These are phyloP conservation scores for Clitopilus hobsonii DNA, from an alignment of 768 basidiomycete species.

Conservation along the genomic window DNA sequence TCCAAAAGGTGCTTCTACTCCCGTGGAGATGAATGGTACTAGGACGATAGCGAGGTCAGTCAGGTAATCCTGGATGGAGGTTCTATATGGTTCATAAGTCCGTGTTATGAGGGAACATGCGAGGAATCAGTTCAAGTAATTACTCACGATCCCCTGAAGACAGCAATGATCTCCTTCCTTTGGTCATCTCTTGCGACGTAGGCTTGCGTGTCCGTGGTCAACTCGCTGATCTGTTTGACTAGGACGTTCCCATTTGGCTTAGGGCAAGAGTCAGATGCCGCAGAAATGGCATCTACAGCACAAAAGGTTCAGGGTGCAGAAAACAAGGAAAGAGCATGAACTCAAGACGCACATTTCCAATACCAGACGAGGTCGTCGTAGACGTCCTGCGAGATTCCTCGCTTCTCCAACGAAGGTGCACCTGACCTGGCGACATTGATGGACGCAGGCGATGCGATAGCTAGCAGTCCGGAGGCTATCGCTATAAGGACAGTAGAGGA, in stretches of 20 bases:
- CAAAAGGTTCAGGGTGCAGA: background rate
- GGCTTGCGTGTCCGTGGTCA: background rate
- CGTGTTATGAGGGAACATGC: background rate
- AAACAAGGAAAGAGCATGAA: background rate
- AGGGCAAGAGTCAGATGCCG: background rate
- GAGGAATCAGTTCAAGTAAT: background rate
- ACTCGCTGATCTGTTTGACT: background rate
- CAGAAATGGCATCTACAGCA: background rate
- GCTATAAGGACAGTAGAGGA: no score
- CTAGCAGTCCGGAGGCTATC: background rate
- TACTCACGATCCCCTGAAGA: background rate
- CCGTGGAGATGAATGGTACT: background rate
- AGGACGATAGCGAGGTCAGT: background rate
- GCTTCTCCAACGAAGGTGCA: background rate
- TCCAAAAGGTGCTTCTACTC: background rate
- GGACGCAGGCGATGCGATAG: background rate
- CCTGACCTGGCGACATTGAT: background rate
- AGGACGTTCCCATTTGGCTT: background rate
- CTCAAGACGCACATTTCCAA: background rate
- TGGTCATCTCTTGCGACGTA: constrained; percentile 1
- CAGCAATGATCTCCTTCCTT: background rate
- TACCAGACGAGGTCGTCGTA: background rate
- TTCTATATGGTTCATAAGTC: no score
- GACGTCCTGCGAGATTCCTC: background rate
- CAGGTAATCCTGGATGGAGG: background rate